phyloP scores from a whole-genome alignment of 202 grass and related monocot species.

The Zoysia matrella region DNA sequence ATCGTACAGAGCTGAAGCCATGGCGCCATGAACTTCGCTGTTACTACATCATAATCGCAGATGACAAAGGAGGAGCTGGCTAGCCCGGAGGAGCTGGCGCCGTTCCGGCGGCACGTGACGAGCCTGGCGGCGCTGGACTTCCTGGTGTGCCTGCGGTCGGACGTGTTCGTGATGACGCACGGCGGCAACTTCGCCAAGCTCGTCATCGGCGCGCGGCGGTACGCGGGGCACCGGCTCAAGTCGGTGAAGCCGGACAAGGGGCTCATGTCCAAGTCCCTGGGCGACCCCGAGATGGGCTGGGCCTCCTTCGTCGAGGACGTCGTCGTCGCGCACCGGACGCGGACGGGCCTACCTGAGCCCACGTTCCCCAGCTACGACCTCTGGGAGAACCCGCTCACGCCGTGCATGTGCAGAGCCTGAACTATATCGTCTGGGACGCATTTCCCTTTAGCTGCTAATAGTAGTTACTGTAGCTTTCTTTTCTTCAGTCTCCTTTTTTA shows the following conservation, averaged over 20 bases:
- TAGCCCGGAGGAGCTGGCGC: constrained; percentile 80
- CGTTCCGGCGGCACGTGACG: constrained; percentile 95
- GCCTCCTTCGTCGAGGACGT: constrained; percentile 84
- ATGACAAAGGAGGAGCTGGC: constrained; percentile 91
- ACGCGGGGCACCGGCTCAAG: constrained; percentile 85
- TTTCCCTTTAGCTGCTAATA: no score
- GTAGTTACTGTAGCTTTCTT: no score
- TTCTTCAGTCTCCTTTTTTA: no score
- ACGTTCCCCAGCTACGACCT: constrained; percentile 83
- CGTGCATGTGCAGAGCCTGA: constrained; percentile 78
- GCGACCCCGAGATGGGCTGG: constrained; percentile 87
- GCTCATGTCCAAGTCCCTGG: constrained; percentile 90
- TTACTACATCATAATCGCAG: constrained; percentile 33
- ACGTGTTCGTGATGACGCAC: constrained; percentile 96
- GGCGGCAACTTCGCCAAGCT: constrained; percentile 94
- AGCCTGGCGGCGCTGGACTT: constrained; percentile 93
- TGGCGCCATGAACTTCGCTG: background rate
- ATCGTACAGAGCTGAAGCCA: background rate
- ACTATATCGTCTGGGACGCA: background rate
- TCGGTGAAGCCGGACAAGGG: constrained; percentile 98
- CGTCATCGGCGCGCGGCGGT: constrained; percentile 81
- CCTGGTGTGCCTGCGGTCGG: constrained; percentile 84
- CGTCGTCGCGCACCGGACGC: constrained; percentile 77
- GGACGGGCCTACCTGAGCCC: constrained; percentile 79
- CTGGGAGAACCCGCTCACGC: constrained; percentile 76